Evolutionary conservation across 225 moss, liverwort and hornwort species (phyloP).

Genomic region (Physcomitrellopsis africana): DNA sequence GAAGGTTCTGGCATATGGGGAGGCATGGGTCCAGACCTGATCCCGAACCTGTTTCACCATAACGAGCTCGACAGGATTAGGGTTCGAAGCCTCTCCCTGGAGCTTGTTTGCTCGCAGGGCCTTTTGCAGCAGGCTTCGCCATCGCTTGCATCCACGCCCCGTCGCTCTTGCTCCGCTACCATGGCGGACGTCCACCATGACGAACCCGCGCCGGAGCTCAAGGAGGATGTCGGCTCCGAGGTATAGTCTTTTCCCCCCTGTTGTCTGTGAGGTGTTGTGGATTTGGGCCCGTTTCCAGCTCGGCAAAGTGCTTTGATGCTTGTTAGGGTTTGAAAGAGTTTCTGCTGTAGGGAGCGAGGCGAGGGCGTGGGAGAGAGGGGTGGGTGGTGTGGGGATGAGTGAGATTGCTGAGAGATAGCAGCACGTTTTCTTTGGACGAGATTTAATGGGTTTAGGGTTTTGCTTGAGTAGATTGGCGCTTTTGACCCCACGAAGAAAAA

Average conservation of each 20-base stretch:
- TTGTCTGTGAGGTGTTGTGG: not conserved
- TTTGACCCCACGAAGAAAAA: conserved; percentile 95
- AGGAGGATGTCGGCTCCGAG: conserved; percentile 81
- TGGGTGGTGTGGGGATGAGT: not conserved
- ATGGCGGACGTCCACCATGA: conserved; percentile 81
- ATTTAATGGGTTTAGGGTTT: conserved; percentile 31
- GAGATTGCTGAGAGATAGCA: too few species aligned
- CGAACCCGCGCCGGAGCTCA: conserved; percentile 63
- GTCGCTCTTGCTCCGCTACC: conserved; percentile 2
- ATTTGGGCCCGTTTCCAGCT: not conserved
- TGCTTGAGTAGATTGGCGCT: conserved; percentile 59
- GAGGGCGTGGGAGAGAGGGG: not conserved
- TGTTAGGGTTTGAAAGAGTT: not conserved
- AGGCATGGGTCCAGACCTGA: too few species aligned
- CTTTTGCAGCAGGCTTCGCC: too few species aligned
- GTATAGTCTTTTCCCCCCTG: conserved; percentile 24
- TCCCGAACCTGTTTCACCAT: too few species aligned
- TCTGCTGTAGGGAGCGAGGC: not conserved
- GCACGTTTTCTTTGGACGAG: not conserved
- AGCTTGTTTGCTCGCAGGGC: too few species aligned
- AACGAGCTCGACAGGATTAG: too few species aligned
- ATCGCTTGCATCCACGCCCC: not conserved
- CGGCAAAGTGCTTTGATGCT: too few species aligned
- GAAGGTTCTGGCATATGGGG: too few species aligned
- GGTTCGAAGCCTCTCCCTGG: too few species aligned